Base-by-base conservation (phyloP, 176 grass and related monocot species). In the Metroxylon sagu region DNA sequence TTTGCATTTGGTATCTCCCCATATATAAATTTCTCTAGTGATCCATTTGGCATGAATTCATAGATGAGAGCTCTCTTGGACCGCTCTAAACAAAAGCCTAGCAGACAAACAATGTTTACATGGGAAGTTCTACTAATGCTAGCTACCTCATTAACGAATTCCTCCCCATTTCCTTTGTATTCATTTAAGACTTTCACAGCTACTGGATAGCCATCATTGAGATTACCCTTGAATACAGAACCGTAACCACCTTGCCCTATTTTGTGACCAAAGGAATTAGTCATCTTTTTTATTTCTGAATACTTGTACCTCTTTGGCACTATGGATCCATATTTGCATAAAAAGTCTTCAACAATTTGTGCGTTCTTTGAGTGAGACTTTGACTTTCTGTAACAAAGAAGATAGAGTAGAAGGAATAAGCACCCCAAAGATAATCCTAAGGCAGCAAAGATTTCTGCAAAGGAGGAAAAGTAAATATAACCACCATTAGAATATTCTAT, bases 1-100 rank as follows among this genome's bases (percentile, higher is more conserved):
- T 78, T 73, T 12, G 49, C 39, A 14, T 30, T 5, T 0, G 64
- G 61, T 1, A 43, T 18, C 4, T 65, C 64, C 16, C 0, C 26
- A 52, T 75, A 63, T 29, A 77, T 74, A 48, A 79, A 79, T 29
- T 56, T 85, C 26, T 86, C 76, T 0, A 85, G 73, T 1, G 73
- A 84, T 15, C 74, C 77, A 18, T 85, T 89, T 16, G 72, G 77
- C 65, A 89, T 80, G 73, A 77, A 69, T 19, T 81, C 77, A 12
- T 89, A 79, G 25, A 89, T 39, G 4, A 90, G 79, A 75, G 79
- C 88, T 48, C 80, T 83, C 21, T 71, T 83, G 10, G 60, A 12
- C 3, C 82, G 73, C 35, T 85, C 62, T 57, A 76, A 26, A 51
- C 73, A 92, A 52, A 83, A 80, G 12, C 83, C 82, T 6, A 83